A percentile compares a stretch with the other conserved stretches of the same genome.
These are phyloP conservation scores for Alternaria rosae DNA, from an alignment of 2,329 filamentous ascomycete species.

Conservation along the genomic window DNA sequence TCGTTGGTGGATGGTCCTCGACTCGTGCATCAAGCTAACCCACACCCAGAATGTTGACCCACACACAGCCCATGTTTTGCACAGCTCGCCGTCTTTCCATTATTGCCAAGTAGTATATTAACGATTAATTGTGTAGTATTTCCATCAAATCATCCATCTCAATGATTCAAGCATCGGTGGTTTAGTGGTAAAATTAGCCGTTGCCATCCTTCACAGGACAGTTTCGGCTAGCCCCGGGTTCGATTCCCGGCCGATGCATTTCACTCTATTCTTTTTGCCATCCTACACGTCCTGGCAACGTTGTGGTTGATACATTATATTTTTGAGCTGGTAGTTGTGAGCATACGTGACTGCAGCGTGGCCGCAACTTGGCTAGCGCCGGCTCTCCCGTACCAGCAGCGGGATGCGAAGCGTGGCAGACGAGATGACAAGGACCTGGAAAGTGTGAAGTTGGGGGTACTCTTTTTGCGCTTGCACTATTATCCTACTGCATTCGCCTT, in stretches of 20 bases:
- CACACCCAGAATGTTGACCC: not conserved
- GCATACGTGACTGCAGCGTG: not conserved
- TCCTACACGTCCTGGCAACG: not conserved
- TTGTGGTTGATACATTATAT: not conserved
- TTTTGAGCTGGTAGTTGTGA: not conserved
- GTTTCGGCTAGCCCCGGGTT: slow-evolving; percentile 28
- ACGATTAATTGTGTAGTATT: rapidly evolving
- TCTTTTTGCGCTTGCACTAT: not conserved
- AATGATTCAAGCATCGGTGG: slow-evolving; percentile 18
- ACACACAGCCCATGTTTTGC: not conserved
- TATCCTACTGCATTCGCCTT: not conserved
- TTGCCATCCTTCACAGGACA: slow-evolving; percentile 19
- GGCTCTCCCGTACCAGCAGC: not conserved
- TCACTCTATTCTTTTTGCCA: not conserved
- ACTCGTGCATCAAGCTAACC: not conserved
- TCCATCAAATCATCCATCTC: not conserved
- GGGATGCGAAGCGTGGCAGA: not conserved
- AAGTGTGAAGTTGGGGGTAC: rapidly evolving
- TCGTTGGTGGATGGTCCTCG: not conserved
- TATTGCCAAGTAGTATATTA: rapidly evolving
- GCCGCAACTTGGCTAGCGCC: not conserved
- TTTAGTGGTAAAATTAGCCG: slow-evolving; percentile 34
- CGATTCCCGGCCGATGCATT: slow-evolving; percentile 14
- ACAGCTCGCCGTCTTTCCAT: not conserved
- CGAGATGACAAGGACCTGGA: not conserved